Conservation (phyloP, 2,329 filamentous ascomycete genomes). For the Davidsoniella neocaledoniae region DNA sequence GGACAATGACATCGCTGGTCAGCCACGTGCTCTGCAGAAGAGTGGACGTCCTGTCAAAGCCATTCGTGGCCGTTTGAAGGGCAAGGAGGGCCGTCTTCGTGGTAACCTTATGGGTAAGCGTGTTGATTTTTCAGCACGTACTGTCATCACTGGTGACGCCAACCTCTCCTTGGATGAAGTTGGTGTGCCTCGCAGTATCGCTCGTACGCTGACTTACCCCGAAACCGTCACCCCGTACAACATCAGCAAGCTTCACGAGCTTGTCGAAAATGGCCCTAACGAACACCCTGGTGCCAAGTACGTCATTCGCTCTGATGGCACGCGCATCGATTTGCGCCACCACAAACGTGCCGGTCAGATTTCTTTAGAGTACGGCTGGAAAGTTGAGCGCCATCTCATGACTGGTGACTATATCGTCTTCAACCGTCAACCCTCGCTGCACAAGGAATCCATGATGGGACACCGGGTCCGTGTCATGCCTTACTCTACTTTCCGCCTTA, state of each 20-base stretch:
- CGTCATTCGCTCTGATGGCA: slow-evolving; percentile 84
- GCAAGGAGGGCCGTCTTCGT: slow-evolving; percentile 93
- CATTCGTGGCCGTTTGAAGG: slow-evolving; percentile 92
- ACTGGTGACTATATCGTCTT: slow-evolving; percentile 98
- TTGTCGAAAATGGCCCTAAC: slow-evolving; percentile 86
- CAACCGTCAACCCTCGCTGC: slow-evolving; percentile 95
- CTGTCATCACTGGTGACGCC: slow-evolving; percentile 96
- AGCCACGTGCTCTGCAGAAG: slow-evolving; percentile 90
- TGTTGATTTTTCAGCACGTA: slow-evolving; percentile 98
- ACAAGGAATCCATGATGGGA: slow-evolving; percentile 99
- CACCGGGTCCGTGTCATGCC: slow-evolving; percentile 96
- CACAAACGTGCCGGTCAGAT: slow-evolving; percentile 78
- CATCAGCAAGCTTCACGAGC: slow-evolving; percentile 73
- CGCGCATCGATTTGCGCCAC: slow-evolving; percentile 85
- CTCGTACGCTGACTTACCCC: slow-evolving; percentile 82
- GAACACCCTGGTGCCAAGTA: slow-evolving; percentile 94
- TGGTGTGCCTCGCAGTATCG: slow-evolving; percentile 86
- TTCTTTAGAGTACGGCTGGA: slow-evolving; percentile 88
- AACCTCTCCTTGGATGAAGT: slow-evolving; percentile 95
- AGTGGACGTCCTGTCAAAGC: slow-evolving; percentile 93
- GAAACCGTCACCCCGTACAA: slow-evolving; percentile 98
- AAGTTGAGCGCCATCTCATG: slow-evolving; percentile 91
- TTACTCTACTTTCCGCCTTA: slow-evolving; percentile 95
- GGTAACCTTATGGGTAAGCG: slow-evolving; percentile 99
- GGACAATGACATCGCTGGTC: slow-evolving; percentile 97